Conservation (phyloP, 768 basidiomycete species). For the Trametes cingulata region DNA sequence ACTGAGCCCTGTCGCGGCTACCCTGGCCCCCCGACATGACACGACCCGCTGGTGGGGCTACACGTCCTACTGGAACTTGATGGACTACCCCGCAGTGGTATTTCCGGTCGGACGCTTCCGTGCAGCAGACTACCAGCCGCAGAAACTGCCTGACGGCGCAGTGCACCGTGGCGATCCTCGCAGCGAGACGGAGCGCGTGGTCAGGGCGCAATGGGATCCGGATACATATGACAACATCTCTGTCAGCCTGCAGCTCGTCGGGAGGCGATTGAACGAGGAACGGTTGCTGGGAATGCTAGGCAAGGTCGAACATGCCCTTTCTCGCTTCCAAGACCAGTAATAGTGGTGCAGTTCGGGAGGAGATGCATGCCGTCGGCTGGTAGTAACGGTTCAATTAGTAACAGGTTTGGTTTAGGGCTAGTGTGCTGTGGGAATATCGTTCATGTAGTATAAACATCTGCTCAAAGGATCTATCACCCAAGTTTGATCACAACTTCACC, state of each 20-base stretch:
- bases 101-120: conserved; percentile 46
- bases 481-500: conserved; percentile 4
- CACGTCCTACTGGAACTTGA: conserved; percentile 53
- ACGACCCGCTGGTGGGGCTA: conserved; percentile 52
- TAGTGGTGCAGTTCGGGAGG: background rate
- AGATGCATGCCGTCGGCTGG: background rate
- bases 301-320: conserved; percentile 38
- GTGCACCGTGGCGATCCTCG: conserved; percentile 28
- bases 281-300: conserved; percentile 46
- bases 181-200: conserved; percentile 38
- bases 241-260: conserved; percentile 50
- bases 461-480: conserved; percentile 3
- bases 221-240: conserved; percentile 45
- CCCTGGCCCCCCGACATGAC: conserved; percentile 50
- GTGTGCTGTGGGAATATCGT: conserved; percentile 2
- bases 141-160: conserved; percentile 12
- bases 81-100: conserved; percentile 48
- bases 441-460: conserved; percentile 7
- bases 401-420: background rate
- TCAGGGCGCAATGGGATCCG: conserved; percentile 44
- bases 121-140: conserved; percentile 27
- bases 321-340: conserved; percentile 13
- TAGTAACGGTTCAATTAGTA: background rate
- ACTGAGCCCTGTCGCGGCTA: conserved; percentile 48
- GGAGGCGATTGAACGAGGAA: conserved; percentile 52